Evolutionary conservation across 768 basidiomycete genomes (phyloP).

Genomic region (Megacollybia marginata): DNA sequence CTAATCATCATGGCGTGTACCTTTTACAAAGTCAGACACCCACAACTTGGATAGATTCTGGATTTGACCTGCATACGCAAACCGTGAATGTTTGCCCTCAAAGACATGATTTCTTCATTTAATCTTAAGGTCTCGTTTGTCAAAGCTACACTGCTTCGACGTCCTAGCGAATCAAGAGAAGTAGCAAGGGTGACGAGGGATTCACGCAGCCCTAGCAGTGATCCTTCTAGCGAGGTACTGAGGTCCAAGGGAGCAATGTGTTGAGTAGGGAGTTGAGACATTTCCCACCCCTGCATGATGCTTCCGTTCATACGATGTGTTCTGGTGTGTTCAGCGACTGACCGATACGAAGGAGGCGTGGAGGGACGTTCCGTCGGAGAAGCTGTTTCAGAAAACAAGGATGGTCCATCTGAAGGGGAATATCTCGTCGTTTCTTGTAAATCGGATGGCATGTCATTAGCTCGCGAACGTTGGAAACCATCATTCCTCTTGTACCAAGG

Average conservation of each 20-base stretch:
- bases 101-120: slow-evolving; percentile 65
- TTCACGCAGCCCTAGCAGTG: slow-evolving; percentile 49
- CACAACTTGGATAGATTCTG: not conserved
- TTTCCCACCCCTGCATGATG: slow-evolving; percentile 4
- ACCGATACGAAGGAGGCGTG: not conserved
- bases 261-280: slow-evolving; percentile 5
- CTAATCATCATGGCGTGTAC: slow-evolving; percentile 74
- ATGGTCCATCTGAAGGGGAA: slow-evolving; percentile 8
- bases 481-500: slow-evolving; percentile 39
- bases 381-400: not conserved
- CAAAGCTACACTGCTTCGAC: slow-evolving; percentile 58
- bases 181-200: slow-evolving; percentile 53
- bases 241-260: slow-evolving; percentile 58
- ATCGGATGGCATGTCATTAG: slow-evolving; percentile 3
- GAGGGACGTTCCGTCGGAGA: not conserved
- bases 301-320: not conserved
- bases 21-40: slow-evolving; percentile 23
- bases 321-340: not conserved
- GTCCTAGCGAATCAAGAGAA: slow-evolving; percentile 52
- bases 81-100: slow-evolving; percentile 66
- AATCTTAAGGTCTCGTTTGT: slow-evolving; percentile 65
- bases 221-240: slow-evolving; percentile 55
- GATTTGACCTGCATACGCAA: slow-evolving; percentile 67
- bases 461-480: not conserved
- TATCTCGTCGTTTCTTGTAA: slow-evolving; percentile 11